Base-by-base conservation (phyloP, 352 stramenopile genomes). In the Phytophthora tubulina region DNA sequence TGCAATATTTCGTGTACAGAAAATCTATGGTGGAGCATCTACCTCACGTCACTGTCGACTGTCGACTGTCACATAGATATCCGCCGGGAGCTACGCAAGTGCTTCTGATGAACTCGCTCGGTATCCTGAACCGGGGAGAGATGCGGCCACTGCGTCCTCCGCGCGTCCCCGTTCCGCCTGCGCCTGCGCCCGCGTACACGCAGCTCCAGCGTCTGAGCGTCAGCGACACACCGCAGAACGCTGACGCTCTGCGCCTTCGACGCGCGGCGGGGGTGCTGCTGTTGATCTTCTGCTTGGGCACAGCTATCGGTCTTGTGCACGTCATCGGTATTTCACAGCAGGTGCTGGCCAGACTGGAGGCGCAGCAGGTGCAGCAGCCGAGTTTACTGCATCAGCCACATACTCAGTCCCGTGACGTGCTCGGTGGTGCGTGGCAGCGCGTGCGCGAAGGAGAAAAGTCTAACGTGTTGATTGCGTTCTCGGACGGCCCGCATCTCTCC, bases 401-500 rank as follows among this genome's bases (percentile, higher is more conserved):
- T 15, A 62, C 60, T 36, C 66, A 74, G 41, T 65, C 59, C 3
- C 51, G 50, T 39, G 71, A 49, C 11, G 57, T 78, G 35, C 21
- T 77, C 35, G 32, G 39, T 0, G 60, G 51, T 9, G 57, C 54
- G 15, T 78, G 65, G 71, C 54, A 66, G 6, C 63, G 13, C 38
- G 59, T 69, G 3, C 49, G 30, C 31, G 39, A 55, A 17, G 72
- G 49, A 3, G 39, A 68, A 7, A 48, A 32, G 6, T 45, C 80
- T 21, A 83, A 86, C 7, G 81, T 96, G 9, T 75, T 96, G 21
- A 84, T 96, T 52, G 87, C 87, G 50, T 91, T 88, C 61, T 88
- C 82, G 35, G 85, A 91, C 38, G 86, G 89, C 33, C 80, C 81
- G 30, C 87, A 95, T 44, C 75, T 96, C 36, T 80, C 73, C 10